Evolutionary conservation across 129 eudicot genomes (phyloP), one percentile per base, ranked within the genome.

Genomic region (Tanacetum coccineum): DNA sequence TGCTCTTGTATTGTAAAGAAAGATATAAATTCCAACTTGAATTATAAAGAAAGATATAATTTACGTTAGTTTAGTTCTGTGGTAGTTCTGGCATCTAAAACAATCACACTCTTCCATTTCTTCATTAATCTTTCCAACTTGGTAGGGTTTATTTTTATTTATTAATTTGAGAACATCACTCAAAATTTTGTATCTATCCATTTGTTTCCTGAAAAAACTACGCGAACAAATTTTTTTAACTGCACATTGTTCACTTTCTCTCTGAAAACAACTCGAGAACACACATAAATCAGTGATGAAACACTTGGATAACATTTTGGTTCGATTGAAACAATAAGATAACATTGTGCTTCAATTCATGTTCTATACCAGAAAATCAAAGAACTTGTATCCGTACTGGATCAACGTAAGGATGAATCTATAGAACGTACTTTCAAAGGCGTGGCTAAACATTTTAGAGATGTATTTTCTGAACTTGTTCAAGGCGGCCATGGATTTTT

Each of bases 351-450:
- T 52, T 32, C 46, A 6, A 61, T 21, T 67, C 13, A 50, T 53
- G 47, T 70, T 62, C 18, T 72, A 53, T 76, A 53, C 79, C 84
- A 93, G 99, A 94, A 94, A 89, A 94, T 94, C 56, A 82, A 83
- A 73, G 99, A 89, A 68, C 91, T 94, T 53, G 86, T 94, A 60
- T 62, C 92, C 20, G 99, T 87, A 46, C 81, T 94, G 81, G 99
- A 94, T 70, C 95, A 82, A 77, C 84, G 97, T 64, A 94, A 94
- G 80, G 99, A 94, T 62, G 99, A 94, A 80, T 89, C 99, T 6
- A 94, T 94, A 56, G 99, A 94, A 57, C 99, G 99, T 14, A 94
- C 99, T 32, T 94, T 94, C 80, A 94, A 94, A 82, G 99, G 99
- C 49, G 99, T 94, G 59, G 99, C 99, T 44, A 82, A 85, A 78